Percentiles rank a stretch among this genome's conserved stretches.
phyloP scores from a whole-genome alignment of 225 moss, liverwort and hornwort genomes.

The Bryoerythrophyllum caledonicum region DNA sequence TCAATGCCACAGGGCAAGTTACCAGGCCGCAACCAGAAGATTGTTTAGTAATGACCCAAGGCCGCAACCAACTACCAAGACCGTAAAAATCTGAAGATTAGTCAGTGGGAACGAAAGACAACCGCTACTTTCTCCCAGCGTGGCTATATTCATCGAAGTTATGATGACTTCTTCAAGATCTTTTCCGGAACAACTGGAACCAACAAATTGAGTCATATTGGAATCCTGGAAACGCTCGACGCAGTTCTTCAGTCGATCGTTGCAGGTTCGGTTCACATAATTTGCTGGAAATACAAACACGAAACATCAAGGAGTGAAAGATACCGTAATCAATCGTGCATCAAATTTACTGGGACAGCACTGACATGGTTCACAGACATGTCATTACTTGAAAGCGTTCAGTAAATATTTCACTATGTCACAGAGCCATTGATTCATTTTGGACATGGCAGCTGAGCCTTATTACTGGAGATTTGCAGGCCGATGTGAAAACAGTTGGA shows the following conservation, averaged over 20 bases:
- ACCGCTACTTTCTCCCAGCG: conserved; percentile 12
- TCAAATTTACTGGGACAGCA: neutral
- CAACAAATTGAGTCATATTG: conserved; percentile 29
- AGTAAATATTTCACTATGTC: neutral
- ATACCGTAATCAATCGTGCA: neutral
- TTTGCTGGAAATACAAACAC: conserved; percentile 37
- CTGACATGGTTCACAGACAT: neutral
- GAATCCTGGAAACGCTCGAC: conserved; percentile 33
- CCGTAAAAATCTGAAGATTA: too few species aligned
- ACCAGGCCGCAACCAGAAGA: too few species aligned
- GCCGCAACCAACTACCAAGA: too few species aligned
- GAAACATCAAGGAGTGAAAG: neutral
- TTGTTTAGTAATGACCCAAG: too few species aligned
- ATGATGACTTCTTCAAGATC: conserved; percentile 39
- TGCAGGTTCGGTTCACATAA: conserved; percentile 52
- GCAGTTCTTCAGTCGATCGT: conserved; percentile 33
- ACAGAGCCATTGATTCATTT: neutral
- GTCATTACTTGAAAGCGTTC: neutral
- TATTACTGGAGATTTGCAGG: too few species aligned
- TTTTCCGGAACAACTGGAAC: conserved; percentile 34
- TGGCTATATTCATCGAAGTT: conserved; percentile 36
- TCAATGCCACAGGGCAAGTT: too few species aligned
- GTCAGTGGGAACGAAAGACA: neutral
- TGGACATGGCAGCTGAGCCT: neutral
- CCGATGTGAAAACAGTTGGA: neutral